Conservation (phyloP, 2,329 filamentous ascomycete genomes). For the Colletotrichum eremochloae region DNA sequence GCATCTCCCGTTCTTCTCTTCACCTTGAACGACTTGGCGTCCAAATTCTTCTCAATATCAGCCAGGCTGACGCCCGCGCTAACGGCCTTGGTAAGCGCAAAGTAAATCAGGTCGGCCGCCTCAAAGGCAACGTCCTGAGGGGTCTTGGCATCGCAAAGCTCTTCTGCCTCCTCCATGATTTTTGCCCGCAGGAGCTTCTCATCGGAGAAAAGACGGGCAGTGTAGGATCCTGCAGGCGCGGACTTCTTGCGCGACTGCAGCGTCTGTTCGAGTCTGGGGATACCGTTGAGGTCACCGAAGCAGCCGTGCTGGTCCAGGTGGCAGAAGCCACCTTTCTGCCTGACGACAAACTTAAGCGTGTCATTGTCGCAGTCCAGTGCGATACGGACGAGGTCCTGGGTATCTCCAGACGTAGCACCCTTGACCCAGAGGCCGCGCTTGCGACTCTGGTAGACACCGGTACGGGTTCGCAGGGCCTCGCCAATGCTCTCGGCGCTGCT, state of each 20-base stretch:
- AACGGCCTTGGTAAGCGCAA: constrained; percentile 91
- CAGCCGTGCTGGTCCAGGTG: constrained; percentile 93
- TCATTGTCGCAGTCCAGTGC: constrained; percentile 94
- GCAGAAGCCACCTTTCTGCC: constrained; percentile 93
- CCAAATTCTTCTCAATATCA: constrained; percentile 92
- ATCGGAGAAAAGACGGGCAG: constrained; percentile 91
- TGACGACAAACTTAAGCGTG: constrained; percentile 89
- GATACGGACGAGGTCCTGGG: constrained; percentile 87
- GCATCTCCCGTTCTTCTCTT: constrained; percentile 94
- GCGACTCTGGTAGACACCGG: constrained; percentile 93
- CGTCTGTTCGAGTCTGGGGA: constrained; percentile 89
- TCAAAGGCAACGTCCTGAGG: constrained; percentile 92
- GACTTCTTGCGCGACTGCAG: constrained; percentile 84
- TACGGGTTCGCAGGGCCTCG: constrained; percentile 83
- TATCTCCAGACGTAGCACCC: constrained; percentile 93
- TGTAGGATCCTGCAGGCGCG: constrained; percentile 92
- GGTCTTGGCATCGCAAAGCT: constrained; percentile 88
- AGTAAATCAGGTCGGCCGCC: constrained; percentile 95
- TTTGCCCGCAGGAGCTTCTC: constrained; percentile 91
- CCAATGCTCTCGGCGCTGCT: constrained; percentile 91
- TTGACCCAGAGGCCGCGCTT: constrained; percentile 98
- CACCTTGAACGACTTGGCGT: constrained; percentile 95
- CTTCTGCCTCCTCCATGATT: constrained; percentile 98
- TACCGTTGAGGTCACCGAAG: constrained; percentile 86
- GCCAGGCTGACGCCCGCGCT: constrained; percentile 86